Base-by-base conservation (phyloP, 352 stramenopile genomes). In the Blastocystis sp. region DNA sequence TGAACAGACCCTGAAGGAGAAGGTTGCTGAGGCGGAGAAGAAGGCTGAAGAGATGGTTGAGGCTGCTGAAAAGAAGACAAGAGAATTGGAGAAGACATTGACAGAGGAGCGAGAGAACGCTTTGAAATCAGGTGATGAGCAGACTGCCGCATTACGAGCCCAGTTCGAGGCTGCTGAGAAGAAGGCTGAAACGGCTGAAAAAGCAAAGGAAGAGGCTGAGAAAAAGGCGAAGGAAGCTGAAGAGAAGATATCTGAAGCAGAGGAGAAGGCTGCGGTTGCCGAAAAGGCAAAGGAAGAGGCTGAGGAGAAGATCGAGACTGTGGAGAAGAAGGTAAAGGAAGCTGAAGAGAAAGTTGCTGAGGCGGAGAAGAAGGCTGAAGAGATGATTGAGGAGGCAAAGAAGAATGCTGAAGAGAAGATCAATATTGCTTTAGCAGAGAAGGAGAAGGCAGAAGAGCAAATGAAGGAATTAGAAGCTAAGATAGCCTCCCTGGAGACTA, bases 71-170 rank as follows among this genome's bases (percentile, higher is more conserved):
- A 29, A 66, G 37, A 29, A 21, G n/a, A 12, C 5, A 0, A 42
- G 59, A 42, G 52, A 52, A 29, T 5, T 32, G 59, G 59, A 69
- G 59, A 69, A 69, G 32, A 14, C 32, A 4, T n/a, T n/a, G 59
- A 32, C 24, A 24, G 59, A 57, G 54, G 71, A 83, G 54, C 27
- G 35, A 43, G 54, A 65, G 32, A n/a, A 52, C 6, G 66, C 39
- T 19, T n/a, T 14, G 29, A 83, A 83, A 32, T 83, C 71, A 24
- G 71, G 71, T 24, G 71, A 83, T 24, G 71, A 83, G 54, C 46
- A 66, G 24, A 14, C 65, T 32, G 29, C 24, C 3, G 43, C 71
- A 9, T 12, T 42, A 35, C 21, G 19, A 0, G 71, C 43, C 7
- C 46, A 83, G 29, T 37, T 24, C 16, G 54, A 57, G 11, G 29